Percentiles rank a stretch among this genome's conserved stretches.
Evolutionary conservation across 2,329 filamentous ascomycete genomes (phyloP).

Genomic region (Sporothrix brasiliensis): DNA sequence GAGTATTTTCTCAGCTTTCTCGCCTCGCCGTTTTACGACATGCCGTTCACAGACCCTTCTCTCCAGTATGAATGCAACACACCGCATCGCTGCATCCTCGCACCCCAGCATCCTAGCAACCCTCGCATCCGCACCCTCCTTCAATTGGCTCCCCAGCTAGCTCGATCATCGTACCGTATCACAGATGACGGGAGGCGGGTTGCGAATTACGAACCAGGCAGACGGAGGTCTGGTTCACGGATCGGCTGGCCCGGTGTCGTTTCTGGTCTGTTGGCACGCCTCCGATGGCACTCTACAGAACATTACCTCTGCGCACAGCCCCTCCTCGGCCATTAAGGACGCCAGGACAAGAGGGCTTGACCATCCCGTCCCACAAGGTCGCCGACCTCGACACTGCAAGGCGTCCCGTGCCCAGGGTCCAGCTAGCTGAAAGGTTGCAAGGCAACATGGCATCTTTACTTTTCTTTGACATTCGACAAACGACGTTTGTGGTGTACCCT

Average conservation of each 20-base stretch:
- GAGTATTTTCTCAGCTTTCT: background rate
- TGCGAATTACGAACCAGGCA: slow-evolving; percentile 5
- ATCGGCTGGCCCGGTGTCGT: background rate
- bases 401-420: background rate
- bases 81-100: background rate
- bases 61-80: slow-evolving; percentile 13
- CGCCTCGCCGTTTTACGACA: slow-evolving; percentile 17
- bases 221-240: background rate
- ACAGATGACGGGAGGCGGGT: slow-evolving; percentile 7
- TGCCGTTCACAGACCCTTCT: slow-evolving; percentile 21
- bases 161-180: slow-evolving; percentile 15
- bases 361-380: slow-evolving; percentile 15
- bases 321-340: background rate
- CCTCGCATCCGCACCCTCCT: background rate
- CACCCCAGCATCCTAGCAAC: background rate
- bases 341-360: background rate
- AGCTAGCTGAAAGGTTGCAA: background rate
- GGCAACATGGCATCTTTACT: background rate
- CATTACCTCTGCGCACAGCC: background rate
- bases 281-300: background rate
- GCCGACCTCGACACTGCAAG: slow-evolving; percentile 24
- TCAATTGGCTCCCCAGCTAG: background rate
- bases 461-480: background rate
- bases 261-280: background rate
- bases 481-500: too few relatives aligned